Percentiles rank a stretch among this genome's conserved stretches.
Evolutionary conservation across 2,329 filamentous ascomycete genomes (phyloP).

Genomic region (Colletotrichum spaethianum): DNA sequence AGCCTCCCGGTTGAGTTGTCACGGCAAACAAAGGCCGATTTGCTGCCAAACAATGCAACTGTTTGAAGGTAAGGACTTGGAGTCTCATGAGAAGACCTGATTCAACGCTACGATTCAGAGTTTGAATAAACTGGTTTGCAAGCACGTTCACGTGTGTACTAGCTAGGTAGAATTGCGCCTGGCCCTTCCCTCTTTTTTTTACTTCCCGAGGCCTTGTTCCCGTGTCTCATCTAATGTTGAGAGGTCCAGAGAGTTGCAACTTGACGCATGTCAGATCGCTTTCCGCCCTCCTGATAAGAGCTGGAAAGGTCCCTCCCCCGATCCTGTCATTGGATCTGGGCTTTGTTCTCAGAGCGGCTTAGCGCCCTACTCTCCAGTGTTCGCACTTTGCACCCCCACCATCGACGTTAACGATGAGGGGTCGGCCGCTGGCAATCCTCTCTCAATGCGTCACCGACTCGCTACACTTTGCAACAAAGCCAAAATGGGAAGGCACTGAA

Average conservation of each 20-base stretch:
- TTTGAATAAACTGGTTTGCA: not conserved
- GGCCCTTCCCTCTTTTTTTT: not conserved
- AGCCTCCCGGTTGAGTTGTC: slow-evolving; percentile 1
- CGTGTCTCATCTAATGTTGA: slow-evolving; percentile 25
- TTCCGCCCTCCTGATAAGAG: slow-evolving; percentile 19
- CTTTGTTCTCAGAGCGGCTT: slow-evolving; percentile 11
- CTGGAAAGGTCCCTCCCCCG: not conserved
- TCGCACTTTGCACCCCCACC: slow-evolving; percentile 30
- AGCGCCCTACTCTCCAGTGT: slow-evolving; percentile 22
- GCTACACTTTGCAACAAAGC: slow-evolving; percentile 2
- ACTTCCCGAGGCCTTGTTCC: slow-evolving; percentile 29
- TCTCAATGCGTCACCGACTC: slow-evolving; percentile 17
- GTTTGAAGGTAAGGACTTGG: not conserved
- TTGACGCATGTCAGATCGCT: slow-evolving; percentile 35
- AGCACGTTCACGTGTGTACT: slow-evolving; percentile 4
- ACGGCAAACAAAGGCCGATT: not conserved
- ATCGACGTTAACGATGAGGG: slow-evolving; percentile 33
- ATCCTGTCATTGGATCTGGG: slow-evolving; percentile 8
- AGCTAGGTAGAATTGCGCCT: not conserved
- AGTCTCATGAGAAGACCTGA: not conserved
- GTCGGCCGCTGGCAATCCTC: slow-evolving; percentile 12
- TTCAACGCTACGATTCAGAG: not conserved
- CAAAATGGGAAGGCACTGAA: slow-evolving; percentile 2
- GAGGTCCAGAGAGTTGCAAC: slow-evolving; percentile 23
- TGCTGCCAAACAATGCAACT: not conserved